These are phyloP conservation scores for Monilinia vaccinii-corymbosi DNA, from an alignment of 2,329 filamentous ascomycete genomes.

Conservation along the genomic window DNA sequence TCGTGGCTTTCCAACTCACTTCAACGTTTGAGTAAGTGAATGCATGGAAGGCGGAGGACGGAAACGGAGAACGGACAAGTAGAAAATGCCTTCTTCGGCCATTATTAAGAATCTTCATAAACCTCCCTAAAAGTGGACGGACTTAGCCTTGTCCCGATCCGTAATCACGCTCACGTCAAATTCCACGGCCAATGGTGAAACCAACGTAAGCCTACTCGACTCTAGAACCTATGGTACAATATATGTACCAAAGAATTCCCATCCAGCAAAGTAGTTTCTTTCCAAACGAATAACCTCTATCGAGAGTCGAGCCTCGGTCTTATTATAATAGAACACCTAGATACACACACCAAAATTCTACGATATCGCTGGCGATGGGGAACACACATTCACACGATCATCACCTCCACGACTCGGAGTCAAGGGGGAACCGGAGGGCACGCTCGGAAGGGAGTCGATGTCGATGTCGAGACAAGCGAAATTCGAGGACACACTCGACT, in stretches of 20 bases:
- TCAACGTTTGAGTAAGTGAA: too few species aligned
- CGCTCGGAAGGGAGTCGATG: too few species aligned
- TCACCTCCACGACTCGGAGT: too few species aligned
- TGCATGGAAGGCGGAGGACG: too few species aligned
- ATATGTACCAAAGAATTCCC: background rate
- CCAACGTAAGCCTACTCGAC: background rate
- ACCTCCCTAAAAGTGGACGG: background rate
- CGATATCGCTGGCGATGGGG: background rate
- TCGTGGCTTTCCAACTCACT: too few species aligned
- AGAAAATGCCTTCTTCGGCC: background rate
- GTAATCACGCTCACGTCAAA: background rate
- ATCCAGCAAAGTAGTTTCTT: background rate
- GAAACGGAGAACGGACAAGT: background rate
- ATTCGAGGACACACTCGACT: background rate
- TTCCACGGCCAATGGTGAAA: background rate
- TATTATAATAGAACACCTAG: background rate
- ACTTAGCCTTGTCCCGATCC: constrained; percentile 6
- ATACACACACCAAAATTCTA: background rate
- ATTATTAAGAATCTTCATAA: background rate
- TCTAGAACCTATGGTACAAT: too few species aligned
- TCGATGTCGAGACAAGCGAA: background rate
- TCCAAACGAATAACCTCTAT: background rate
- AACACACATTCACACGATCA: constrained; percentile 2
- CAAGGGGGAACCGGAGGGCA: background rate
- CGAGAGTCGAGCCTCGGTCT: background rate